Evolutionary conservation across 441 rosid genomes (phyloP), one percentile per base, ranked within the genome.

Genomic region (Eutrema salsugineum): DNA sequence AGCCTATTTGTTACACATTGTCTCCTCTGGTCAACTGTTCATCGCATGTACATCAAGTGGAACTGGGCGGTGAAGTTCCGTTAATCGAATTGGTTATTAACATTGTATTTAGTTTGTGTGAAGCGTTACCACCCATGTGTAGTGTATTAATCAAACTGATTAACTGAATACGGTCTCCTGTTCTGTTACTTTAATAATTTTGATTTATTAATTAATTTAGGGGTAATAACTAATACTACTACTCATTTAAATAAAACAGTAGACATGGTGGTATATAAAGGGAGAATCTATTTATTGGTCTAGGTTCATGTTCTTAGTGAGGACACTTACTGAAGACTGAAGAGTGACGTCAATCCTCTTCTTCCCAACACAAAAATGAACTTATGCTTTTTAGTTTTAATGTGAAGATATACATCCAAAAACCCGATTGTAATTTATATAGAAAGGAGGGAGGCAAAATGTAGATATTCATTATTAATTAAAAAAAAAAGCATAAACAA

Each of bases 11-110:
- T 35, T 61, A 61, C 49, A 67, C 43, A 62, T 30, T 54, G 70
- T 68, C 66, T 55, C 74, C 65, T 53, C 5, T 69, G 40, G 61
- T 54, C 75, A 69, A 76, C 75, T 69, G 61, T 68, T 55, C 70
- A 69, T 39, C 15, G 70, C 32, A 62, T 56, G 35, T 19, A 68
- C 28, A 53, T n/a, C 64, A 27, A 65, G 60, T 57, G 44, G 61
- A 69, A 39, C 5, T 69, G 38, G 66, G 66, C 70, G 58, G 78
- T 61, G 50, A 75, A 59, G n/a, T 67, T 74, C 68, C 10, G 49
- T 67, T 50, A 74, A 66, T 50, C 63, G 8, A 59, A 50, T 24
- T 60, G 24, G 55, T 59, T 61, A 72, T 59, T 61, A 72, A 66
- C 61, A 63, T 58, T 32, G 27, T 73, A 33, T 43, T 66, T 48